Conservation (phyloP, 2,329 filamentous ascomycete genomes). For the Nemania sp. region DNA sequence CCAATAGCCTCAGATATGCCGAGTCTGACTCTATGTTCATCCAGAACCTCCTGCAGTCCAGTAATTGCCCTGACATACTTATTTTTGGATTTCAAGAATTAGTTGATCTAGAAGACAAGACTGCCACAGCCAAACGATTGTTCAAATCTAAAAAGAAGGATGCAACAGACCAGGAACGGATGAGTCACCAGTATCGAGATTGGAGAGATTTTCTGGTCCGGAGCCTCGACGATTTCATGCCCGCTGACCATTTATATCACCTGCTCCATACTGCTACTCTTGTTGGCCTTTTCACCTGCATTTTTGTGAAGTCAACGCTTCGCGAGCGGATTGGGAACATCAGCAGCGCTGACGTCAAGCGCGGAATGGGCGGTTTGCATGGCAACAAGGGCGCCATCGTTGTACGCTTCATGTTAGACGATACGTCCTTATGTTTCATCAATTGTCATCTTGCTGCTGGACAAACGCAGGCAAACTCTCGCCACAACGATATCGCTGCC, state of each 20-base stretch:
- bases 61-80: conserved; percentile 81
- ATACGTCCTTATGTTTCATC: conserved; percentile 92
- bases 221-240: conserved; percentile 81
- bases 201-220: conserved; percentile 91
- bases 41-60: conserved; percentile 74
- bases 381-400: conserved; percentile 96
- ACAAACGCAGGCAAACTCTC: conserved; percentile 84
- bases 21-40: conserved; percentile 77
- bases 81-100: conserved; percentile 98
- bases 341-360: conserved; percentile 82
- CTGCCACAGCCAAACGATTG: conserved; percentile 92
- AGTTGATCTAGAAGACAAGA: conserved; percentile 97
- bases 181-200: conserved; percentile 96
- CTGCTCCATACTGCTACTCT: conserved; percentile 86
- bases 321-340: conserved; percentile 77
- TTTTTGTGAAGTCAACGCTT: conserved; percentile 85
- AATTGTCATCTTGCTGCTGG: conserved; percentile 97
- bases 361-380: conserved; percentile 92
- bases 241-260: conserved; percentile 75
- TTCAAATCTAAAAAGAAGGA: conserved; percentile 86
- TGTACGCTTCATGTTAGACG: conserved; percentile 89
- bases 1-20: conserved; percentile 73
- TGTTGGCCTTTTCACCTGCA: conserved; percentile 92
- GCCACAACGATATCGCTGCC: conserved; percentile 88
- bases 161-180: conserved; percentile 78